Conservation (phyloP, 2,329 filamentous ascomycete genomes). For the Beauveria sp. region DNA sequence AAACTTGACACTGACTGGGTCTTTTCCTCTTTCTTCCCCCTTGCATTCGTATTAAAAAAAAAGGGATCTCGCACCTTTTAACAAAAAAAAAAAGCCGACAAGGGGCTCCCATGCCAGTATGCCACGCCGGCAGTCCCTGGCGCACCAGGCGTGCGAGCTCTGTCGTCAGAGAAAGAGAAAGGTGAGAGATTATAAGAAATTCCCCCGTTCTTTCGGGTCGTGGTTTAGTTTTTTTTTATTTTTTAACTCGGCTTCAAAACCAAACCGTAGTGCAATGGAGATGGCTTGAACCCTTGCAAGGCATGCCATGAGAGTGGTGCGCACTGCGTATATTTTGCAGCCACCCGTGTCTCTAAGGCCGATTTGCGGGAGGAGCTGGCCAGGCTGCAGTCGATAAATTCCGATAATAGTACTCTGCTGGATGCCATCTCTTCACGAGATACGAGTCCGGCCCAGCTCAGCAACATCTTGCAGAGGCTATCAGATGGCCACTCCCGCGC, state of each 20-base stretch:
- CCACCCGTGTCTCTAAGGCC: constrained; percentile 3
- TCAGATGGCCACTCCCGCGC: not conserved
- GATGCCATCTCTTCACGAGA: not conserved
- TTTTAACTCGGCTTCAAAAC: not conserved
- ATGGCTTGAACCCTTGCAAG: not conserved
- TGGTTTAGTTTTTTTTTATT: no score
- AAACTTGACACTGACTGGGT: no score
- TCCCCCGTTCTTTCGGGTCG: no score
- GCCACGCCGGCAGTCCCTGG: not conserved
- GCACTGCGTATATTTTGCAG: not conserved
- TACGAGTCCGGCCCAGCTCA: not conserved
- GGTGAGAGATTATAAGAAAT: not conserved
- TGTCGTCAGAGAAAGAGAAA: constrained; percentile 9
- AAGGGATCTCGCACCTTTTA: no score
- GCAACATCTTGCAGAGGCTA: not conserved
- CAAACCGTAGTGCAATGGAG: not conserved
- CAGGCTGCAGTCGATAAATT: not conserved
- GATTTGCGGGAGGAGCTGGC: not conserved
- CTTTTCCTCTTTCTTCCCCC: not conserved
- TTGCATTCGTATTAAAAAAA: not conserved
- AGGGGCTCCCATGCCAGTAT: not conserved
- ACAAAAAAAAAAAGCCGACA: not conserved
- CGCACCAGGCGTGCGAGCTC: constrained; percentile 6
- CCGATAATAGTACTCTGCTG: not conserved
- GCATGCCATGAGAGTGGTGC: not conserved